These are phyloP conservation scores for Eimeria sp. DNA, from an alignment of 169 alveolate species.

Conservation along the genomic window DNA sequence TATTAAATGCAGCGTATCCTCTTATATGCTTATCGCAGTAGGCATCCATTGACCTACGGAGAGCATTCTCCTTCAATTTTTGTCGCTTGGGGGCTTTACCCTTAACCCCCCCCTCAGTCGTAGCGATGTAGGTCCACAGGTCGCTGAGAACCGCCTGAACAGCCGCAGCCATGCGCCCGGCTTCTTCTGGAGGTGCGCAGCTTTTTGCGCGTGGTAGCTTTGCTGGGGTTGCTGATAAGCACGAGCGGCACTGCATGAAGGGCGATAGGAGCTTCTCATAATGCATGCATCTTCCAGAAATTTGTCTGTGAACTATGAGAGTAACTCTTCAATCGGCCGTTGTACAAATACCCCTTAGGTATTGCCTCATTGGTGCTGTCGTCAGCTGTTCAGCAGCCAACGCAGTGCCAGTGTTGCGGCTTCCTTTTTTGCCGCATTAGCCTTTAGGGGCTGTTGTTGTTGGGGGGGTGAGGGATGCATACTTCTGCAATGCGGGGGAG, in stretches of 20 bases:
- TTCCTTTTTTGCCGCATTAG: background rate
- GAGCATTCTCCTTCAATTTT: background rate
- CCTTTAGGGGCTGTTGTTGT: background rate
- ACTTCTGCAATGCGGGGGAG: slow-evolving; percentile 40
- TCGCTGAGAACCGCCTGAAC: slow-evolving; percentile 5
- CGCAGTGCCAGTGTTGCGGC: background rate
- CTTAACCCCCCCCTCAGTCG: background rate
- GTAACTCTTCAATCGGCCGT: background rate
- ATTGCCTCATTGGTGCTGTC: background rate
- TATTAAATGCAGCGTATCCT: no score
- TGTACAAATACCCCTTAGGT: background rate
- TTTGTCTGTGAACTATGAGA: no score
- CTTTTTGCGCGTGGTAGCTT: background rate
- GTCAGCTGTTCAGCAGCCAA: background rate
- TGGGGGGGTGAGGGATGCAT: background rate
- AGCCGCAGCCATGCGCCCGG: background rate
- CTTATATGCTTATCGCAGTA: background rate
- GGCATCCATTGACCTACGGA: background rate
- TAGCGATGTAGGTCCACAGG: slow-evolving; percentile 8
- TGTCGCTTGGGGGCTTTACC: background rate
- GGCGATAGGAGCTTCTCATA: background rate
- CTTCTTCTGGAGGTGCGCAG: background rate
- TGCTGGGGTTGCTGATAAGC: background rate
- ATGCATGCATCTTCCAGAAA: background rate
- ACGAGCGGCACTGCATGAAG: background rate